These are phyloP conservation scores for Firmiana major DNA, from an alignment of 345 rosid species.

Conservation along the genomic window DNA sequence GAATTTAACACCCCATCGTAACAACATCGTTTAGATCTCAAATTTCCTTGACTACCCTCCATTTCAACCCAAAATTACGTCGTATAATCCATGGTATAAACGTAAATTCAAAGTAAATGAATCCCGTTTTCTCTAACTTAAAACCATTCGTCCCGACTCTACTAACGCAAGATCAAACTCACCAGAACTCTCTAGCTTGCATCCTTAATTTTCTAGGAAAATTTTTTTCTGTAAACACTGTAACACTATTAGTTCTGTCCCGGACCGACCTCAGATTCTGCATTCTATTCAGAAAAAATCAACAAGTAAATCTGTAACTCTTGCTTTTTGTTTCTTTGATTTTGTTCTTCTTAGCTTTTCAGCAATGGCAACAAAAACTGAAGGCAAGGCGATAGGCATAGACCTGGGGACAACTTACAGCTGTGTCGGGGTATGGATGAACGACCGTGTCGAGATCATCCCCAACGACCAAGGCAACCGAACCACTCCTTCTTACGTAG, in stretches of 20 bases:
- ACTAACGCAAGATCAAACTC: background rate
- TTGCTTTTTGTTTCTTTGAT: too few relatives aligned
- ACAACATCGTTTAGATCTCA: background rate
- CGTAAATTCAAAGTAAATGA: background rate
- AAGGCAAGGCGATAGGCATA: too few relatives aligned
- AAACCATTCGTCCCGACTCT: background rate
- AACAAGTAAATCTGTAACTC: too few relatives aligned
- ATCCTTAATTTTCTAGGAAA: background rate
- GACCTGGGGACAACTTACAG: too few relatives aligned
- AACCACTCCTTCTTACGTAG: constrained; percentile 34
- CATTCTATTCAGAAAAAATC: too few relatives aligned
- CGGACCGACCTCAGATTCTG: too few relatives aligned
- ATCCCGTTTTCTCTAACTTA: background rate
- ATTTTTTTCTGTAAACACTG: background rate
- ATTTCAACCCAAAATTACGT: background rate
- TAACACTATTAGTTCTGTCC: background rate
- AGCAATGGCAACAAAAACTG: too few relatives aligned
- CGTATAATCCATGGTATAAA: background rate
- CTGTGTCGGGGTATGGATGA: constrained; percentile 27
- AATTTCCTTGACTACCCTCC: background rate
- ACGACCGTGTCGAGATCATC: constrained; percentile 32
- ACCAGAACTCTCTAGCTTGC: background rate
- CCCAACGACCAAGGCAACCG: constrained; percentile 33
- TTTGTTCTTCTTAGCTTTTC: too few relatives aligned
- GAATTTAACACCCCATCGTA: background rate